Conservation (phyloP, 257 asterid species). For the Jaltomata sinuosa region DNA sequence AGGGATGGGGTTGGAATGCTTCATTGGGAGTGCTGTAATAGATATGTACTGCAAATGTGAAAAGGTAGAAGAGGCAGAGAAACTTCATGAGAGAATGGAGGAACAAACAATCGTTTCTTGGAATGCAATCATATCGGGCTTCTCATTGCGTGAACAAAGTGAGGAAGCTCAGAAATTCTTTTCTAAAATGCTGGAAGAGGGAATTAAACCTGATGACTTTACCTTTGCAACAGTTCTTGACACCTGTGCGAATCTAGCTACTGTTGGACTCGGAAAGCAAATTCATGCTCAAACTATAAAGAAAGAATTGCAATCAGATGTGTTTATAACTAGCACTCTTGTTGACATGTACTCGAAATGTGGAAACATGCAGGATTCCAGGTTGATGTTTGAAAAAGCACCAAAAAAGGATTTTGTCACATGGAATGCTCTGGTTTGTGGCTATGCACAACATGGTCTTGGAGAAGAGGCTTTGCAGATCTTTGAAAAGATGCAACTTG, state of each 20-base stretch:
- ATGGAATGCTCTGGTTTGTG: slow-evolving; percentile 85
- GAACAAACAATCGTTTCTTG: slow-evolving; percentile 61
- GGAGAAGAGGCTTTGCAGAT: slow-evolving; percentile 54
- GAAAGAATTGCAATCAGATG: slow-evolving; percentile 69
- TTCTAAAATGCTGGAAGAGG: slow-evolving; percentile 52
- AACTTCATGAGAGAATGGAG: slow-evolving; percentile 52
- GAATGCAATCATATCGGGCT: slow-evolving; percentile 82
- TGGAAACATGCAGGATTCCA: slow-evolving; percentile 65
- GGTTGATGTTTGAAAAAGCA: slow-evolving; percentile 63
- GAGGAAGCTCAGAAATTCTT: slow-evolving; percentile 72
- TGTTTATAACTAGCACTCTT: slow-evolving; percentile 66
- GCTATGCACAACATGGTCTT: slow-evolving; percentile 72
- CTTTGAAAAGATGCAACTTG: slow-evolving; percentile 50
- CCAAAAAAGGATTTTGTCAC: slow-evolving; percentile 62
- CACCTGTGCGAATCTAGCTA: slow-evolving; percentile 79
- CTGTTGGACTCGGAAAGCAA: slow-evolving; percentile 78
- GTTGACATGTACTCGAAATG: slow-evolving; percentile 97
- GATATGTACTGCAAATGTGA: slow-evolving; percentile 92
- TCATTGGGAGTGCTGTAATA: slow-evolving; percentile 65
- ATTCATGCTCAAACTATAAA: slow-evolving; percentile 84
- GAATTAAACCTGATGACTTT: slow-evolving; percentile 66
- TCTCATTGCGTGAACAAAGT: slow-evolving; percentile 58
- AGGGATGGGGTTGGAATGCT: slow-evolving; percentile 63
- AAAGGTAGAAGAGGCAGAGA: slow-evolving; percentile 75
- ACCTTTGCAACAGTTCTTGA: slow-evolving; percentile 89